Evolutionary conservation across 2,329 filamentous ascomycete species (phyloP).

Genomic region (Curvularia hawaiiensis): DNA sequence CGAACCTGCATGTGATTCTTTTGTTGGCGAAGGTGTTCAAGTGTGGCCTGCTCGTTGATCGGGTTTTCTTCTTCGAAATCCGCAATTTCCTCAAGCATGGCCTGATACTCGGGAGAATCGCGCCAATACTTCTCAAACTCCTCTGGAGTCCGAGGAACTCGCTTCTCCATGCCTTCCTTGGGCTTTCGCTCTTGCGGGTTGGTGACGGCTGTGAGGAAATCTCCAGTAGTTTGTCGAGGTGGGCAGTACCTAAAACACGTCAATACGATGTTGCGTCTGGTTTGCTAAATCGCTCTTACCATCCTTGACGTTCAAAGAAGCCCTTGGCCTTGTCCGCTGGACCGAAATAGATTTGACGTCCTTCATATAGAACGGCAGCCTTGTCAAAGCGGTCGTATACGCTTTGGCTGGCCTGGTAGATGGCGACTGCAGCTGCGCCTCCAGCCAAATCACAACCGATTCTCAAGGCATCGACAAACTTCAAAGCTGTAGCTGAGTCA

Average conservation of each 20-base stretch:
- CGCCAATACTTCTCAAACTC: slow-evolving; percentile 59
- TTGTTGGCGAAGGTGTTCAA: slow-evolving; percentile 46
- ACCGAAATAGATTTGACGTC: slow-evolving; percentile 78
- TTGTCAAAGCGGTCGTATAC: slow-evolving; percentile 74
- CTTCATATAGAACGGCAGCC: slow-evolving; percentile 74
- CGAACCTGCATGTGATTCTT: slow-evolving; percentile 53
- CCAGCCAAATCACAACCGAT: slow-evolving; percentile 57
- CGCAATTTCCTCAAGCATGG: slow-evolving; percentile 56
- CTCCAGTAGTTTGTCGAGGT: slow-evolving; percentile 69
- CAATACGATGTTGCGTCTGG: neutral
- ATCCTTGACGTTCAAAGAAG: slow-evolving; percentile 74
- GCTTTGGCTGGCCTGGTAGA: slow-evolving; percentile 58
- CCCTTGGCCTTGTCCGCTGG: slow-evolving; percentile 62
- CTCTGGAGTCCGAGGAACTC: slow-evolving; percentile 54
- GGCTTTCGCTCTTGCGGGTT: slow-evolving; percentile 52
- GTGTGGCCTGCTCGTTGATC: slow-evolving; percentile 46
- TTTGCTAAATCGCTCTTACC: slow-evolving; percentile 34
- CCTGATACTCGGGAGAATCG: slow-evolving; percentile 53
- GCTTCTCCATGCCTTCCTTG: slow-evolving; percentile 50
- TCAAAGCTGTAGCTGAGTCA: slow-evolving; percentile 59
- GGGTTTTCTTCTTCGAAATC: slow-evolving; percentile 56
- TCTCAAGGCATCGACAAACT: slow-evolving; percentile 61
- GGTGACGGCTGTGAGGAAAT: slow-evolving; percentile 78
- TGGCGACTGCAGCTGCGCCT: slow-evolving; percentile 60
- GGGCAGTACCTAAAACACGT: slow-evolving; percentile 57